Percentiles rank a stretch among this genome's conserved stretches.
Conservation (phyloP, 768 basidiomycete species). For the Rhodotorula paludigena region DNA sequence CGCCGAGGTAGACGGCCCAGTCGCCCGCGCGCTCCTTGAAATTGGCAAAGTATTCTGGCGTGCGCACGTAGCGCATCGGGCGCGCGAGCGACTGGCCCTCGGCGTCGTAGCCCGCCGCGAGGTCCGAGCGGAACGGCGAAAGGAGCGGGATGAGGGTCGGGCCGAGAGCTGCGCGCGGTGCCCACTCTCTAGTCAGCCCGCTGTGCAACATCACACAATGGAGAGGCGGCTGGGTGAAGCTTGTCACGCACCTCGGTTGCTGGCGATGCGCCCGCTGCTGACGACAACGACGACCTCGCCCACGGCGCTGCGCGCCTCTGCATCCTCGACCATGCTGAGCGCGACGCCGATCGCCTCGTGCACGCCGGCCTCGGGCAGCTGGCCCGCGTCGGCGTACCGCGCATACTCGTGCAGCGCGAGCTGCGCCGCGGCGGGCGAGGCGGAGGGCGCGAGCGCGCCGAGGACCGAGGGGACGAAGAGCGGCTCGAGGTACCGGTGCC, state of each 20-base stretch:
- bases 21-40: slow-evolving; percentile 47
- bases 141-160: slow-evolving; percentile 29
- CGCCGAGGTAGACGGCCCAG: slow-evolving; percentile 35
- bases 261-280: slow-evolving; percentile 65
- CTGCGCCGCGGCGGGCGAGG: neutral
- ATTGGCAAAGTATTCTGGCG: slow-evolving; percentile 88
- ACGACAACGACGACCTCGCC: slow-evolving; percentile 70
- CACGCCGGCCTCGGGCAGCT: slow-evolving; percentile 48
- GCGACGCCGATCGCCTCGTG: slow-evolving; percentile 66
- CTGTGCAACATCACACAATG: neutral
- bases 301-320: slow-evolving; percentile 64
- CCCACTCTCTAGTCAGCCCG: no score
- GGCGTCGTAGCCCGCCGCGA: slow-evolving; percentile 3
- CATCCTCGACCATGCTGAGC: slow-evolving; percentile 57
- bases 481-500: slow-evolving; percentile 86
- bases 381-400: neutral
- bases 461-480: slow-evolving; percentile 53
- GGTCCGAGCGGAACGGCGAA: slow-evolving; percentile 20
- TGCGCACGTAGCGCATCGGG: slow-evolving; percentile 53
- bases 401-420: slow-evolving; percentile 23
- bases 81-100: neutral
- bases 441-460: neutral
- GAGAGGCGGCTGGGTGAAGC: no score
- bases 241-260: slow-evolving; percentile 59
- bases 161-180: slow-evolving; percentile 26